Conservation (phyloP, 106 monocot species). For the Allium cepa region DNA sequence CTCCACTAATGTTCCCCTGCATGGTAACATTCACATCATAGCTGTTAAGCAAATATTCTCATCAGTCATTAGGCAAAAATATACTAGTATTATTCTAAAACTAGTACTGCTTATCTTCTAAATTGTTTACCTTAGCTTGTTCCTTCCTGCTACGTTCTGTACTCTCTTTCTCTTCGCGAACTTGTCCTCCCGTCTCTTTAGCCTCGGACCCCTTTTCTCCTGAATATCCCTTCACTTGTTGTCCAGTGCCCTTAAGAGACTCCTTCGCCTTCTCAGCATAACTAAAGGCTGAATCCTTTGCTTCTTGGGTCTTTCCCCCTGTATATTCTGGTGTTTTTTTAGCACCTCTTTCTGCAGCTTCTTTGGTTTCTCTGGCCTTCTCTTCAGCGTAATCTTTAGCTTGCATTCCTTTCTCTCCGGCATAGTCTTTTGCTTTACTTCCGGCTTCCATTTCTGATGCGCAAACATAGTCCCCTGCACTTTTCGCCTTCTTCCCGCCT, state of each 20-base stretch:
- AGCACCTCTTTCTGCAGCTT: background rate
- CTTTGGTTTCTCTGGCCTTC: conserved; percentile 3
- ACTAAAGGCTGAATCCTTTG: conserved; percentile 4
- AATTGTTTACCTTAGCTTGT: background rate
- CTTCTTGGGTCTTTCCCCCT: conserved; percentile 4
- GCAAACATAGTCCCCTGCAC: too few species aligned
- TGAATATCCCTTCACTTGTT: conserved; percentile 6
- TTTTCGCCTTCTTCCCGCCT: too few species aligned
- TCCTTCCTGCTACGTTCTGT: background rate
- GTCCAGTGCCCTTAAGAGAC: background rate
- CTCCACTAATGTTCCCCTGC: background rate
- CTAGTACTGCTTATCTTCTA: background rate
- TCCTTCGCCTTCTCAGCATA: conserved; percentile 12
- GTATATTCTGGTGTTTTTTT: background rate
- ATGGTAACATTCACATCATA: conserved; percentile 4
- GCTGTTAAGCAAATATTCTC: background rate
- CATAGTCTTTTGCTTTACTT: conserved; percentile 2
- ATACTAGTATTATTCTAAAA: background rate
- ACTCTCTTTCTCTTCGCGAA: background rate
- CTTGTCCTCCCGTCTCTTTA: conserved; percentile 7
- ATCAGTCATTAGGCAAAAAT: background rate
- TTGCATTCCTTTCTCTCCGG: background rate
- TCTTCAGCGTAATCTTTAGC: background rate
- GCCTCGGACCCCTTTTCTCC: background rate
- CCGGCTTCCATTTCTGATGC: background rate